Evolutionary conservation across 23 red algal genomes (phyloP).

Genomic region (Porphyridium purpureum): DNA sequence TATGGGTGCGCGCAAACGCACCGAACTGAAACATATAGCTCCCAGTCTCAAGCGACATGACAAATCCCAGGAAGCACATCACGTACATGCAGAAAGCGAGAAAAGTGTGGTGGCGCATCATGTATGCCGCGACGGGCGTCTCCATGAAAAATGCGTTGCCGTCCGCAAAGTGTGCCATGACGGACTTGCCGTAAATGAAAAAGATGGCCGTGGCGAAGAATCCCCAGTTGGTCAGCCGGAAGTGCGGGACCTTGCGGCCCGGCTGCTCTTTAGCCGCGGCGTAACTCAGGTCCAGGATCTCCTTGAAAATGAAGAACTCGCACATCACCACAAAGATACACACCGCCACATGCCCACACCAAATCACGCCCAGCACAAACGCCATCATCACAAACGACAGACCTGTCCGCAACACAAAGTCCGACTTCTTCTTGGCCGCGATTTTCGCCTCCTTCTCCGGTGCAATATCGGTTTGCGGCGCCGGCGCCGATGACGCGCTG

Average conservation of each 20-base stretch:
- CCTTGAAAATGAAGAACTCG: slow-evolving; percentile 75
- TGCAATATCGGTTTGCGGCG: too few species aligned
- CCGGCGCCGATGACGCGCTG: too few species aligned
- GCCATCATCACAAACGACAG: slow-evolving; percentile 48
- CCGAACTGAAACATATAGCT: slow-evolving; percentile 71
- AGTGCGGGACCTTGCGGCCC: slow-evolving; percentile 46
- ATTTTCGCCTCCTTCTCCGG: too few species aligned
- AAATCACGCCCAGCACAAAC: slow-evolving; percentile 29
- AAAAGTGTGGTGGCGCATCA: slow-evolving; percentile 82
- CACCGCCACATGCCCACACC: slow-evolving; percentile 53
- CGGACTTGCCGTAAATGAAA: slow-evolving; percentile 84
- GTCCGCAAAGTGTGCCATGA: slow-evolving; percentile 70
- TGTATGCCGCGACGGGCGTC: slow-evolving; percentile 26
- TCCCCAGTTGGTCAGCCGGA: slow-evolving; percentile 47
- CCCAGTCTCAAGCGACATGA: slow-evolving; percentile 44
- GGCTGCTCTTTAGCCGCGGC: slow-evolving; percentile 21
- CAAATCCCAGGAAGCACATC: slow-evolving; percentile 77
- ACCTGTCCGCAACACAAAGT: too few species aligned
- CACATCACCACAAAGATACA: slow-evolving; percentile 61
- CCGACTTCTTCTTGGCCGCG: too few species aligned
- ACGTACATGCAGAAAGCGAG: slow-evolving; percentile 69
- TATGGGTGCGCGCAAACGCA: slow-evolving; percentile 60
- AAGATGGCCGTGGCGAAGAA: slow-evolving; percentile 61
- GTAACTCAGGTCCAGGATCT: slow-evolving; percentile 70
- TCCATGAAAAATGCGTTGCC: slow-evolving; percentile 24